A percentile compares a stretch with the other conserved stretches of the same genome.
Evolutionary conservation across 176 grass and related monocot species (phyloP).

Genomic region (Chrysopogon serrulatus): DNA sequence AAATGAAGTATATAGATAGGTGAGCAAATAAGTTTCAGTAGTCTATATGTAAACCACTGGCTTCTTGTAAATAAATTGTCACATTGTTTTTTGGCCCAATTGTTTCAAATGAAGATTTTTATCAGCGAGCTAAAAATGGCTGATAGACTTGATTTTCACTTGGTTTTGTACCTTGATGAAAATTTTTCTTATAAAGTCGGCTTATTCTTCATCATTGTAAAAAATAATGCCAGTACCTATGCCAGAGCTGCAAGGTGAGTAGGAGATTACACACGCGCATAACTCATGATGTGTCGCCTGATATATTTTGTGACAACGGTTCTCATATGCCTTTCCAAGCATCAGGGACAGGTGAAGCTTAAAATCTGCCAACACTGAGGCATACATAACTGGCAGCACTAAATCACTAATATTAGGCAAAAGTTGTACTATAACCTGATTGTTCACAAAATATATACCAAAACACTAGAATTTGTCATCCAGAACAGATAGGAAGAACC

Average conservation of each 20-base stretch:
- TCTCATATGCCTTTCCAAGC: neutral
- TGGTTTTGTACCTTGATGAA: neutral
- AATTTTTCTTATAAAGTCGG: neutral
- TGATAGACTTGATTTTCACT: neutral
- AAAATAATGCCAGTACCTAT: neutral
- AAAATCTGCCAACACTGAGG: neutral
- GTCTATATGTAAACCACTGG: slow-evolving; percentile 2
- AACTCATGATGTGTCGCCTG: neutral
- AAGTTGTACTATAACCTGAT: slow-evolving; percentile 23
- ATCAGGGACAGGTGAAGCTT: neutral
- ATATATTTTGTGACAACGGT: neutral
- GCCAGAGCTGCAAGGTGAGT: neutral
- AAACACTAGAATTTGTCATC: neutral
- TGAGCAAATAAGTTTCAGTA: neutral
- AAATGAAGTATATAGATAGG: slow-evolving; percentile 21
- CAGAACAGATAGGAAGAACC: neutral
- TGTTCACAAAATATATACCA: neutral
- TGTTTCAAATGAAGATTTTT: neutral
- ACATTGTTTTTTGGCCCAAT: neutral
- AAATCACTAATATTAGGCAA: neutral
- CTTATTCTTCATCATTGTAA: neutral
- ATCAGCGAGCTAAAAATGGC: neutral
- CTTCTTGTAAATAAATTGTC: slow-evolving; percentile 2
- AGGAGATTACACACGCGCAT: neutral
- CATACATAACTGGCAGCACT: neutral